Conservation (phyloP, 768 basidiomycete genomes). For the Serendipita vermifera region DNA sequence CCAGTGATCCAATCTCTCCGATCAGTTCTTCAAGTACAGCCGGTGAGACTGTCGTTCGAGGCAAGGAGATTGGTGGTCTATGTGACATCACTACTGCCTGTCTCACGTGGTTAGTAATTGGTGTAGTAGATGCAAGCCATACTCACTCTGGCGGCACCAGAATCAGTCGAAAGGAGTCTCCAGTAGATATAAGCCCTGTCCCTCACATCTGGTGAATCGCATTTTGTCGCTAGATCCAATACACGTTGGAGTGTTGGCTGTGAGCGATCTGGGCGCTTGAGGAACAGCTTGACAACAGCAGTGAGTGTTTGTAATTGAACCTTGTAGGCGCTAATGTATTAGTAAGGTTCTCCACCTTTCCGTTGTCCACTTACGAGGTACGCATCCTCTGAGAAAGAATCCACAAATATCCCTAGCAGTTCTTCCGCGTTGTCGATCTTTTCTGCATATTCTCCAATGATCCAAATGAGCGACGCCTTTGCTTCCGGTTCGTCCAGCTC, state of each 20-base stretch:
- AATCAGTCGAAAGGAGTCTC: conserved; percentile 88
- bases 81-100: conserved; percentile 80
- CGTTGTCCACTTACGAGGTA: conserved; percentile 48
- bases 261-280: conserved; percentile 87
- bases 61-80: conserved; percentile 86
- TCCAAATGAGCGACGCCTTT: conserved; percentile 97
- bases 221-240: conserved; percentile 88
- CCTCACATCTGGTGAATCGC: conserved; percentile 91
- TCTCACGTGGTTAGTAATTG: neutral
- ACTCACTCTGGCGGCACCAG: conserved; percentile 81
- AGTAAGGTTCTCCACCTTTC: conserved; percentile 8
- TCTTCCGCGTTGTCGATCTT: conserved; percentile 97
- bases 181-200: conserved; percentile 98
- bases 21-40: conserved; percentile 83
- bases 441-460: conserved; percentile 95
- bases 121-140: conserved; percentile 7
- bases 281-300: conserved; percentile 91
- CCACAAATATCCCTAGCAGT: conserved; percentile 77
- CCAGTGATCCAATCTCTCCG: conserved; percentile 75
- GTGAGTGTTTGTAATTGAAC: conserved; percentile 51
- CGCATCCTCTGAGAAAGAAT: conserved; percentile 85
- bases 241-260: conserved; percentile 89
- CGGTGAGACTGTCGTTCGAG: conserved; percentile 78
- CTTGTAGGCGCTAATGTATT: conserved; percentile 16
- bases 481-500: conserved; percentile 97